Base-by-base conservation (phyloP, 495 filamentous ascomycete genomes). In the Hypoxylon fragiforme region DNA sequence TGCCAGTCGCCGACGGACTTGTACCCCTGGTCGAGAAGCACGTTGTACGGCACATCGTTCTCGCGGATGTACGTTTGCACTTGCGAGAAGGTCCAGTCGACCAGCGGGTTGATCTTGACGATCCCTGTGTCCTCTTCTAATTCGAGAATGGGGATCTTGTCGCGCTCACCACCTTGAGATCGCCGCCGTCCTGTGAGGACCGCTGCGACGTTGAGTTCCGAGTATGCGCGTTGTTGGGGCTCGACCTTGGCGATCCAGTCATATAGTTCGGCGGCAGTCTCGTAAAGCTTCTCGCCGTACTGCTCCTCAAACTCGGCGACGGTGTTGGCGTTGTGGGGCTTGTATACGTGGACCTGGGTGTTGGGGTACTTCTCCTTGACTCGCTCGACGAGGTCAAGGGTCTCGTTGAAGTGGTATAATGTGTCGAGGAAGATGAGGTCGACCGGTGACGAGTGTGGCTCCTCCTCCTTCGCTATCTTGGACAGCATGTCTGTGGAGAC, bases 1-100 rank as follows among this genome's bases (percentile, higher is more conserved):
- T 98, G 94, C 89, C 92, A 97, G 73, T 98, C 94, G 56, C 94
- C 94, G 54, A 98, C 78, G 55, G 89, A 94, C 81, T 97, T 97
- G 82, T 98, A 98, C 12, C 95, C 91, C 46, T 76, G 78, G 74
- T 97, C 89, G 3, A 98, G 79, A 8, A 98, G 79, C 47, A 80
- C 85, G 66, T 98, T 98, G 80, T 96, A 97, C 1, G 94, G 95
- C 3, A 98, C 89, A 49, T 94, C 67, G 74, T 96, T 81, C 55
- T 87, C 85, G 47, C 83, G 78, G 77, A 96, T 77, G 71, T 98
- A 98, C 26, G 80, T 79, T 71, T 90, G 83, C 37, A 98, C 94
- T 68, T 97, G 88, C 46, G 83, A 73, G 72, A 97, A 97, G 32
- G 84, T 78, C 94, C 94, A 98, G 78, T 95, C 95, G 60, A 91